phyloP scores from a whole-genome alignment of 2,329 filamentous ascomycete species.

The Teratosphaeria nubilosa region DNA sequence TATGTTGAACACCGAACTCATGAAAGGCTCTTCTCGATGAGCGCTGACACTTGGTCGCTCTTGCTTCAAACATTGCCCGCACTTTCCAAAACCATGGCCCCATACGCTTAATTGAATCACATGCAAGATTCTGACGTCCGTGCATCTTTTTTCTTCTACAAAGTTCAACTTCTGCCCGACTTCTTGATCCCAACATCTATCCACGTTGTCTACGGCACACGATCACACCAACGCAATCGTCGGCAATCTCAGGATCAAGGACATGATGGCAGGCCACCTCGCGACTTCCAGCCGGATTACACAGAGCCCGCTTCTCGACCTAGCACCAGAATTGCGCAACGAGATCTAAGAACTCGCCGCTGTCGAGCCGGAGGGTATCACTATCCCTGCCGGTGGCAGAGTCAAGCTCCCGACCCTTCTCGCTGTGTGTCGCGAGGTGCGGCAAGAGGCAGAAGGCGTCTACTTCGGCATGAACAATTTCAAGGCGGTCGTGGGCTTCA shows the following conservation, averaged over 20 bases:
- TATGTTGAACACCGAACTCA: background rate
- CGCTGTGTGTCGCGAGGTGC: background rate
- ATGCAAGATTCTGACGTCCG: background rate
- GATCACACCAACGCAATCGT: background rate
- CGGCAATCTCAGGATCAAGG: background rate
- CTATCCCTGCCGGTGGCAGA: background rate
- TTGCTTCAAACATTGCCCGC: background rate
- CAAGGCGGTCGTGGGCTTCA: background rate
- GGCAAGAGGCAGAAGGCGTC: background rate
- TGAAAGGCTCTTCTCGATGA: background rate
- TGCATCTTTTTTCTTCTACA: background rate
- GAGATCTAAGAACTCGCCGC: background rate
- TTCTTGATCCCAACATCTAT: background rate
- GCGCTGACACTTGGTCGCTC: background rate
- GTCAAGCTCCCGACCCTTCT: background rate
- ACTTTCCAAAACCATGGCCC: background rate
- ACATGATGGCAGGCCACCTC: background rate
- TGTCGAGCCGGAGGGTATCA: background rate
- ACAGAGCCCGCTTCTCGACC: background rate
- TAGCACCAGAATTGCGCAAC: slow-evolving; percentile 3
- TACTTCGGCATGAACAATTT: background rate
- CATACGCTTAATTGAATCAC: background rate
- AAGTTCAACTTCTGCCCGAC: background rate
- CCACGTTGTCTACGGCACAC: background rate
- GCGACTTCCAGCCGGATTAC: background rate